Base-by-base conservation (phyloP, 2,329 filamentous ascomycete species). In the Nemania diffusa region DNA sequence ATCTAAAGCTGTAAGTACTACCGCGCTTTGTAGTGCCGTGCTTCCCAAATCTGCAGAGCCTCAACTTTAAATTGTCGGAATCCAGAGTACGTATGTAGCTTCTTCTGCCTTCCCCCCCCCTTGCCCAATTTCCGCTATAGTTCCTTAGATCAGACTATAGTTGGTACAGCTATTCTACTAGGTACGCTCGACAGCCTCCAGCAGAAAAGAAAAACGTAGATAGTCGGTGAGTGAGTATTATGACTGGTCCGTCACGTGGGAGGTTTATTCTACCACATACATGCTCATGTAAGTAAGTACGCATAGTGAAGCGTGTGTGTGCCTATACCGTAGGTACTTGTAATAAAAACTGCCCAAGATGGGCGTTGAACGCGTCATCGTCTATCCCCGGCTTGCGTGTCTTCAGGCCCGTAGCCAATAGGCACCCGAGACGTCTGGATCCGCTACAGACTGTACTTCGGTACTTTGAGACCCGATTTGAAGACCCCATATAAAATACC, bases 11-110 rank as follows among this genome's bases (percentile, higher is more conserved):
- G 42, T 64, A 40, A 52, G 65, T 64, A 48, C 56, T 44, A 59
- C 56, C 17, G 32, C 42, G 26, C 56, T 57, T 17, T 44, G 42
- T 52, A 52, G 51, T 46, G n/a, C 50, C 27, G 52, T 48, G 37
- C 26, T 42, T 68, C 53, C 17, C n/a, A 34, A 40, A 22, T 64
- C 24, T 64, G 44, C 61, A 65, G 62, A 68, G 65, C 65, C 62
- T 68, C 65, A 62, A 61, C 52, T 56, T 48, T 57, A 62, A 51
- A 50, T 46, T n/a, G 52, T 32, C 20, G 20, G 37, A 34, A 40
- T 15, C 42, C 27, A 29, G 6, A 15, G 11, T 11, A 46, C n/a
- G n/a, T 22, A 44, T 17, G 40, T 44, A 44, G 40, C 26, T 27
- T 22, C n/a, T 29, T 32, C 22, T 26, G 11, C 24, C 13, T 24